Percentiles rank a stretch among this genome's conserved stretches.
phyloP scores from a whole-genome alignment of 2,329 filamentous ascomycete species.

The Pseudogymnoascus sp. region DNA sequence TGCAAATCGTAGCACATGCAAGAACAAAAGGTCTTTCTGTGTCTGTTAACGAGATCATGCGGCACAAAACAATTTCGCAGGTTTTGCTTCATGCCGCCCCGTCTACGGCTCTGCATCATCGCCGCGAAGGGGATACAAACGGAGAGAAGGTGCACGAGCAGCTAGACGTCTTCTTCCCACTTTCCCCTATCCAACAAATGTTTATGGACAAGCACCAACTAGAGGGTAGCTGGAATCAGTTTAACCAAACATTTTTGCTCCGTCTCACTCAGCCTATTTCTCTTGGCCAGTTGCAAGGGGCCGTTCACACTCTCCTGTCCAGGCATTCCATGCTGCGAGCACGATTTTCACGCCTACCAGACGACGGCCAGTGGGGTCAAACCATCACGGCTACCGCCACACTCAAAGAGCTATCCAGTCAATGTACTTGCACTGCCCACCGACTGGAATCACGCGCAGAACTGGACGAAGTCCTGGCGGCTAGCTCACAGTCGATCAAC shows the following conservation, averaged over 20 bases:
- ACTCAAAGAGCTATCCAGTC: conserved; percentile 14
- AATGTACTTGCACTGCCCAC: neutral
- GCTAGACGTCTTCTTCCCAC: conserved; percentile 12
- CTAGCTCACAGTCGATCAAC: conserved; percentile 24
- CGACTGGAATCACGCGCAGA: neutral
- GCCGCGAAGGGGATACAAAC: neutral
- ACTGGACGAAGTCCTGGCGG: conserved; percentile 13
- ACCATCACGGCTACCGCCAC: conserved; percentile 19
- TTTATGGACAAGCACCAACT: conserved; percentile 18
- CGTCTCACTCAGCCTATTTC: conserved; percentile 4
- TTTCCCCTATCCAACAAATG: conserved; percentile 24
- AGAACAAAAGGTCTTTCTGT: neutral
- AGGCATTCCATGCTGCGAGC: conserved; percentile 35
- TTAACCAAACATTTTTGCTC: conserved; percentile 23
- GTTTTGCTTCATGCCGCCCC: neutral
- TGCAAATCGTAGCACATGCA: conserved; percentile 16
- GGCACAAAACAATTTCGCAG: neutral
- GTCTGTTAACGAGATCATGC: neutral
- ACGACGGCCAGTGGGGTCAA: conserved; percentile 28
- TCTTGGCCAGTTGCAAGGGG: conserved; percentile 12
- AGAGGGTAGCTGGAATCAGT: conserved; percentile 15
- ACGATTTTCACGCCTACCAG: conserved; percentile 25
- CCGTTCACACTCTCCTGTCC: conserved; percentile 27
- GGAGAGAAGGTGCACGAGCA: conserved; percentile 7
- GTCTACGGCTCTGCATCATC: neutral